Evolutionary conservation across 768 basidiomycete genomes (phyloP), one percentile per base, ranked within the genome.

Genomic region (Dentipellis sp.): DNA sequence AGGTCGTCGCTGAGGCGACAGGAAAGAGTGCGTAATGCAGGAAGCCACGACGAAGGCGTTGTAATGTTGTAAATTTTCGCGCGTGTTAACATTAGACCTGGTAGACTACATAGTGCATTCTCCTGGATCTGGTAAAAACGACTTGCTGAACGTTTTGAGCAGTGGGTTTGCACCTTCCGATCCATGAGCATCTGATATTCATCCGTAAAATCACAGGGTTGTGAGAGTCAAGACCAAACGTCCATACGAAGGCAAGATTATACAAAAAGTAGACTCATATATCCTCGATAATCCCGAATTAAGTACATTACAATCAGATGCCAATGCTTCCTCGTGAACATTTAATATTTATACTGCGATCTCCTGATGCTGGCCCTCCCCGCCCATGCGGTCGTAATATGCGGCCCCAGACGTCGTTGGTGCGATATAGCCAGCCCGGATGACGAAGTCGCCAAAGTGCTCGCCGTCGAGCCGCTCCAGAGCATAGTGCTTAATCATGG

Each of bases 401-500:
- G 81, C 75, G 63, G 79, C 88, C 16, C 94, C 94, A 38, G 84
- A 80, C 1, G 82, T 88, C 0, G 91, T 94, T 2, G 88, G 79
- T 37, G 90, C 79, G 61, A 98, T 93, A 65, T 94, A 93, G 46
- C 94, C 93, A 22, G 83, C 87, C 49, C 95, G 79, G 59, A 99
- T 88, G 35, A 91, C 91, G 68, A 89, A 99, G 70, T 98, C 97
- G 35, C 97, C 97, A 65, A 99, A 98, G 56, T 75, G 85, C 71
- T 99, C 97, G 34, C 91, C 93, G 9, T 90, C 84, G 3, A 76
- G 72, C 48, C 95, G 78, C 69, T 97, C 94, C 23, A 88, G 74
- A 0, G 95, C 92, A 67, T 93, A 99, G 56, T 80, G 77, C 71
- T 91, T 93, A 78, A 99, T 95, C 90, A 99, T 94, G 0, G 94